Percentiles rank a stretch among this genome's conserved stretches.
phyloP scores from a whole-genome alignment of 2,329 filamentous ascomycete species.

The Metarhizium album region DNA sequence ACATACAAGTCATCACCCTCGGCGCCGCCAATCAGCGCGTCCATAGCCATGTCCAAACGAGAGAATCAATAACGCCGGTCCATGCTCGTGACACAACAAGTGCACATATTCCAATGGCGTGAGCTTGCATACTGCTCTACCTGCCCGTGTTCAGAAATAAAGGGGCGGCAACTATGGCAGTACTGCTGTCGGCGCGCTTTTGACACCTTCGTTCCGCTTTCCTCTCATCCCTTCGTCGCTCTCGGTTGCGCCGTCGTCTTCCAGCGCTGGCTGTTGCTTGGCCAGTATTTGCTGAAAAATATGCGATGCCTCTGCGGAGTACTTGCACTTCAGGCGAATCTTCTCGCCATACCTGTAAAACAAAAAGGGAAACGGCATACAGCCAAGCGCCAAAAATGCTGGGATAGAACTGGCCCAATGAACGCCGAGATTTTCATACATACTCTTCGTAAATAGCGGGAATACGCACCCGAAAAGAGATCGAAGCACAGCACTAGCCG shows the following conservation, averaged over 20 bases:
- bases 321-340: constrained; percentile 60
- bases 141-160: background rate
- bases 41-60: too few species aligned
- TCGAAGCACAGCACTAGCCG: constrained; percentile 61
- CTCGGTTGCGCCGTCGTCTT: constrained; percentile 18
- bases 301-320: constrained; percentile 53
- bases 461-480: constrained; percentile 64
- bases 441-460: constrained; percentile 56
- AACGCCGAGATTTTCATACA: constrained; percentile 51
- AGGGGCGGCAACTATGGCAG: background rate
- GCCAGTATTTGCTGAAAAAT: constrained; percentile 39
- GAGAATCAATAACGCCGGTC: too few species aligned
- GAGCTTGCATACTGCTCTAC: background rate
- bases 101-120: background rate
- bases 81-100: background rate
- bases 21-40: too few species aligned
- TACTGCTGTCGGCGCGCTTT: background rate
- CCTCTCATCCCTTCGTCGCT: constrained; percentile 16
- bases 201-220: background rate
- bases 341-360: constrained; percentile 59
- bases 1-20: too few species aligned
- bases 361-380: constrained; percentile 63
- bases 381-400: constrained; percentile 61
- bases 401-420: constrained; percentile 69
- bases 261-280: constrained; percentile 17